Percentiles rank a stretch among this genome's conserved stretches.
Evolutionary conservation across 176 grass and related monocot genomes (phyloP).

Genomic region (Hsuehochloa calcarea): DNA sequence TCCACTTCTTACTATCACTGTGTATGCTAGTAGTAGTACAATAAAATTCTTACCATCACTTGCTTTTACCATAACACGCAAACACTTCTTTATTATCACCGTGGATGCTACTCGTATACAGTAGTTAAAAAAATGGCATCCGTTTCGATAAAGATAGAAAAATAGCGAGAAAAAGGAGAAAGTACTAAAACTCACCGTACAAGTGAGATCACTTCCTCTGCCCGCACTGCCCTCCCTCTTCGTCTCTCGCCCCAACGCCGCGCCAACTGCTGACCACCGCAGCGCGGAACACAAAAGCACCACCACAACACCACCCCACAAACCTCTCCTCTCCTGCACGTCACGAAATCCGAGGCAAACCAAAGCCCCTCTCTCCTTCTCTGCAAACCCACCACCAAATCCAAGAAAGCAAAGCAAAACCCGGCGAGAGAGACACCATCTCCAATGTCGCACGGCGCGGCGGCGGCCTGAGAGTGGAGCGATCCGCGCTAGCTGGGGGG

Average conservation of each 20-base stretch:
- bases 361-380: not conserved
- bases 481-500: not conserved
- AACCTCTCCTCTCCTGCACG: slow-evolving; percentile 28
- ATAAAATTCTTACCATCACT: too few relatives aligned
- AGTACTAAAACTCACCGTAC: too few relatives aligned
- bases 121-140: too few relatives aligned
- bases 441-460: slow-evolving; percentile 17
- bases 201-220: slow-evolving; percentile 23
- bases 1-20: too few relatives aligned
- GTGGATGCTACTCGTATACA: too few relatives aligned
- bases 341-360: slow-evolving; percentile 39
- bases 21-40: too few relatives aligned
- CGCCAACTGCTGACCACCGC: slow-evolving; percentile 45
- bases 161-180: too few relatives aligned
- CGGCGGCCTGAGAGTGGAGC: slow-evolving; percentile 29
- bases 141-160: too few relatives aligned
- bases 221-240: slow-evolving; percentile 7
- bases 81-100: too few relatives aligned
- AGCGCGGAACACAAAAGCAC: slow-evolving; percentile 52
- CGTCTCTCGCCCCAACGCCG: slow-evolving; percentile 51
- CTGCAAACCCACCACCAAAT: slow-evolving; percentile 10
- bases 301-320: slow-evolving; percentile 1
- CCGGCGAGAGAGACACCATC: not conserved
- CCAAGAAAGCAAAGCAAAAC: slow-evolving; percentile 35
- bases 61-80: too few relatives aligned